These are phyloP conservation scores for Solanum appendiculatum DNA, from an alignment of 257 asterid species.

Conservation along the genomic window DNA sequence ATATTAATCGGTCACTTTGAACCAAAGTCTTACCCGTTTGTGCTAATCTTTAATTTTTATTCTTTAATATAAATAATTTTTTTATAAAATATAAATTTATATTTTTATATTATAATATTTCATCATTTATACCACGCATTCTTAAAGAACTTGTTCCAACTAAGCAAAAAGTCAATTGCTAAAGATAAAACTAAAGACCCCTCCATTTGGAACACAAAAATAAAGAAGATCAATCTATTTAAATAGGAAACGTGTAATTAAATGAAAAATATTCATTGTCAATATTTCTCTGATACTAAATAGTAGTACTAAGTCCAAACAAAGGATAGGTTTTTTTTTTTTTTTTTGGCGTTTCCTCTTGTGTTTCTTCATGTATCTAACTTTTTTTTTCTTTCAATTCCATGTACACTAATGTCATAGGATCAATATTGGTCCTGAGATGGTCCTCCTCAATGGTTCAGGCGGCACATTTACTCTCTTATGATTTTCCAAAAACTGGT, in stretches of 20 bases:
- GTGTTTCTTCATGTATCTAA: not conserved
- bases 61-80: not conserved
- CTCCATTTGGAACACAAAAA: not conserved
- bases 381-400: not conserved
- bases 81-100: not conserved
- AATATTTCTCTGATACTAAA: not conserved
- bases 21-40: not conserved
- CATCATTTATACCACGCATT: not conserved
- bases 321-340: not conserved
- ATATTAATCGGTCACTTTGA: not conserved
- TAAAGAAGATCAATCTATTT: not conserved
- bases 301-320: not conserved
- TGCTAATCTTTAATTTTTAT: not conserved
- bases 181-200: not conserved
- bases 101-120: too few relatives aligned
- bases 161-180: not conserved
- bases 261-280: not conserved
- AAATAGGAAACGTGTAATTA: not conserved
- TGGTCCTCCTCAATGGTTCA: not conserved
- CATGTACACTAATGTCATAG: not conserved
- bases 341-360: not conserved
- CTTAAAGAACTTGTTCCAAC: not conserved
- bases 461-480: not conserved
- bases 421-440: not conserved
- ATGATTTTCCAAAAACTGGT: not conserved